Evolutionary conservation across 805 yeast species (phyloP), one percentile per base, ranked within the genome.

Genomic region (Saccharomycopsis microspora): DNA sequence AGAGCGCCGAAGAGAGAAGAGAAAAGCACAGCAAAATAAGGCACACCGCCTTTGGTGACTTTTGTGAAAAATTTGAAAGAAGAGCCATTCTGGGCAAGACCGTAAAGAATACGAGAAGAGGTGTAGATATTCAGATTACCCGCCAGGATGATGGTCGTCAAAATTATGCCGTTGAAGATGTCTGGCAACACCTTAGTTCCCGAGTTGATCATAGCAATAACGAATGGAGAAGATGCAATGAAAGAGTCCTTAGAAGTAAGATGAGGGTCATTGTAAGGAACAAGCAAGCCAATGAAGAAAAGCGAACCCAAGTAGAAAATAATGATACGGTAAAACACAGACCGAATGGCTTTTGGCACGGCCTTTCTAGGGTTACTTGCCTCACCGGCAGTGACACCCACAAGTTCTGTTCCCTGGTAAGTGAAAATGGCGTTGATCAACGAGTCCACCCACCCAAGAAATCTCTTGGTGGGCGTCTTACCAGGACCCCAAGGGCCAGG

Each of bases 401-500:
- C 75, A 57, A 75, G 66, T 57, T 76, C 82, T 47, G 76, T 72
- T 58, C 81, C 81, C 61, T 74, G 80, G 60, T 71, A 74, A 32
- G 80, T 76, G 66, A 76, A 76, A 38, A 77, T 73, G 37, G 82
- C 78, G 45, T 69, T 68, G 52, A 76, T 68, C 31, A 52, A 64
- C 31, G 79, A 74, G 11, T 71, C 59, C 39, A 75, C 68, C 78
- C 78, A 76, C 42, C 76, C 78, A 45, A 75, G 59, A 54, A 76
- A 74, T 55, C 76, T 63, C 40, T 59, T 74, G 41, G 76, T 71
- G 53, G 63, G 60, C 5, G 55, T 55, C 57, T 69, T 60, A 40
- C 79, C 80, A 52, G 74, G 74, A 45, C 84, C 82, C 79, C 82
- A 78, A 31, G 85, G 75, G 50, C 85, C 85, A 4, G 85, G 85